A percentile compares a stretch with the other conserved stretches of the same genome.
Conservation (phyloP, 768 basidiomycete species). For the Suillus luteus region DNA sequence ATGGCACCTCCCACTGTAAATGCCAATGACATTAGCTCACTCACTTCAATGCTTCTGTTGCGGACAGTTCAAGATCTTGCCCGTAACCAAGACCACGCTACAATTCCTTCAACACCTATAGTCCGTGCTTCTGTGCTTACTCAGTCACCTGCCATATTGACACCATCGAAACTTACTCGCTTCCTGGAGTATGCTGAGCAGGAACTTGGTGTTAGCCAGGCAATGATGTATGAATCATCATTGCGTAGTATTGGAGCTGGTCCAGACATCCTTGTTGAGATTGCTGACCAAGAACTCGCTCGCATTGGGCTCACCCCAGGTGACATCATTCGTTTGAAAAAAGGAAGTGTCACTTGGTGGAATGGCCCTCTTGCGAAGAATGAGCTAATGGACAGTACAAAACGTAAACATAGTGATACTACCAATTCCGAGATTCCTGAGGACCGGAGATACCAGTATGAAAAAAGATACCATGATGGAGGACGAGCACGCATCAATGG, state of each 20-base stretch:
- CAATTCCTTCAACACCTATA: background rate
- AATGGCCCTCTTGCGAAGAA: slow-evolving; percentile 11
- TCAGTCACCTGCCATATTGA: background rate
- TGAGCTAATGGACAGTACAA: background rate
- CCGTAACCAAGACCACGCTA: background rate
- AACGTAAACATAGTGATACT: too few relatives aligned
- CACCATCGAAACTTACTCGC: slow-evolving; percentile 6
- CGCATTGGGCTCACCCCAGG: background rate
- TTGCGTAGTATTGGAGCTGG: background rate
- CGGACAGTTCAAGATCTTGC: background rate
- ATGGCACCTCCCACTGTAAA: background rate
- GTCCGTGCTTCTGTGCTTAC: background rate
- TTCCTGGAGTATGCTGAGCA: slow-evolving; percentile 5
- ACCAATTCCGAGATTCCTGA: too few relatives aligned
- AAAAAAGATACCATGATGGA: too few relatives aligned
- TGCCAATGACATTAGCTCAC: slow-evolving; percentile 1
- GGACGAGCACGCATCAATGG: too few relatives aligned
- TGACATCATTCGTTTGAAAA: slow-evolving; percentile 13
- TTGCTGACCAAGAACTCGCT: slow-evolving; percentile 1
- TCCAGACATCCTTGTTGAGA: slow-evolving; percentile 5
- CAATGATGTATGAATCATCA: background rate
- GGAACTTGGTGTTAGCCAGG: slow-evolving; percentile 2
- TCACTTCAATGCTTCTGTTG: slow-evolving; percentile 6
- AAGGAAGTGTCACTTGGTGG: slow-evolving; percentile 11
- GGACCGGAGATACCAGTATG: too few relatives aligned